A percentile compares a stretch with the other conserved stretches of the same genome.
Evolutionary conservation across 768 basidiomycete species (phyloP).

Genomic region (Pisolithus albus): DNA sequence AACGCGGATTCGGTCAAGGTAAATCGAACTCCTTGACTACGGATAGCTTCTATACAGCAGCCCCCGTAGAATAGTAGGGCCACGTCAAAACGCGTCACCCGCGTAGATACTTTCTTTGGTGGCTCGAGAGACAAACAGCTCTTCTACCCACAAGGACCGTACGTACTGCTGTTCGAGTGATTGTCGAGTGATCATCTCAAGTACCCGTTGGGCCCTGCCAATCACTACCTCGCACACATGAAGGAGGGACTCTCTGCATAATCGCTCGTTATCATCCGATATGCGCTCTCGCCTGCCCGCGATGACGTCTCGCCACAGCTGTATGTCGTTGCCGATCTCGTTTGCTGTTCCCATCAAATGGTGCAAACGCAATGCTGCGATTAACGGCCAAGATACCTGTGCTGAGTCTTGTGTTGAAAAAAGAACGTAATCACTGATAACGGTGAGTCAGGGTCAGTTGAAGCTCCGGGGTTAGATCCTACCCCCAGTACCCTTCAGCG

Average conservation of each 20-base stretch:
- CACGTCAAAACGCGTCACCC: constrained; percentile 43
- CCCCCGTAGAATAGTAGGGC: too few relatives aligned
- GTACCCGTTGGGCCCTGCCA: constrained; percentile 23
- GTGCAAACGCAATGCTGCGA: constrained; percentile 64
- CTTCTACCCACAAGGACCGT: constrained; percentile 55
- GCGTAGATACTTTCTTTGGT: constrained; percentile 40
- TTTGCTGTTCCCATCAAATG: constrained; percentile 35
- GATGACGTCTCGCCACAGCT: constrained; percentile 51
- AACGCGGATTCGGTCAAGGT: too few relatives aligned
- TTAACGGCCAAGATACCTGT: constrained; percentile 75
- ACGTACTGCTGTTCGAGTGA: constrained; percentile 19
- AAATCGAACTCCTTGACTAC: too few relatives aligned
- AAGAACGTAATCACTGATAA: constrained; percentile 70
- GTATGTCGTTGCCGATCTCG: constrained; percentile 24
- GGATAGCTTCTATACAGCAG: too few relatives aligned
- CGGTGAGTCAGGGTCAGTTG: background rate
- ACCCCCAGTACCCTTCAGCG: constrained; percentile 83
- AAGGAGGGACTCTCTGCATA: constrained; percentile 38
- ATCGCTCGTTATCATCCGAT: constrained; percentile 42
- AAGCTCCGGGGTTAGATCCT: constrained; percentile 12
- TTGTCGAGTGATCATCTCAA: constrained; percentile 1
- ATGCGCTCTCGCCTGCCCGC: constrained; percentile 38
- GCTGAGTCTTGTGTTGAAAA: constrained; percentile 53
- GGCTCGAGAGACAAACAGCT: constrained; percentile 42
- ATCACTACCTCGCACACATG: constrained; percentile 35